A percentile compares a stretch with the other conserved stretches of the same genome.
phyloP scores from a whole-genome alignment of 2,329 filamentous ascomycete genomes.

The Pestalotiopsis fici region DNA sequence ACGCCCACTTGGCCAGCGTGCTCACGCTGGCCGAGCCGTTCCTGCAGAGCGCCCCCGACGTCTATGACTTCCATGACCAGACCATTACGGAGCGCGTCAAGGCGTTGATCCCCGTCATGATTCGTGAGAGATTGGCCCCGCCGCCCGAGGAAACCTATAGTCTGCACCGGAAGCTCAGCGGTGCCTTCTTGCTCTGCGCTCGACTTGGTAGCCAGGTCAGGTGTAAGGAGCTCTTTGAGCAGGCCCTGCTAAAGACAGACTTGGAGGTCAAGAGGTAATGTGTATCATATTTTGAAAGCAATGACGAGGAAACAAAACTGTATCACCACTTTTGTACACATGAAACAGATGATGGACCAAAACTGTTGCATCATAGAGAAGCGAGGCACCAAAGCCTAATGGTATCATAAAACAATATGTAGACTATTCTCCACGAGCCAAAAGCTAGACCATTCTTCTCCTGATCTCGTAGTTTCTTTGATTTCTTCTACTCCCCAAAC shows the following conservation, averaged over 20 bases:
- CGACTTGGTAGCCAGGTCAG: slow-evolving; percentile 78
- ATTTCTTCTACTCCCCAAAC: not conserved
- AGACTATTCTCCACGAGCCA: not conserved
- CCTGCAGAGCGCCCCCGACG: slow-evolving; percentile 68
- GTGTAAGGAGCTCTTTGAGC: slow-evolving; percentile 78
- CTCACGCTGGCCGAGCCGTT: slow-evolving; percentile 93
- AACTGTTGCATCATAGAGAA: not conserved
- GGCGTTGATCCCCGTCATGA: slow-evolving; percentile 87
- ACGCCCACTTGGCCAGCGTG: slow-evolving; percentile 87
- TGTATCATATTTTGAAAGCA: not conserved
- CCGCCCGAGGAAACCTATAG: slow-evolving; percentile 98
- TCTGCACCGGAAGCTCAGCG: slow-evolving; percentile 90
- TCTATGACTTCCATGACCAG: slow-evolving; percentile 92
- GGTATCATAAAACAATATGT: slow-evolving; percentile 6
- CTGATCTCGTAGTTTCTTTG: slow-evolving; percentile 15
- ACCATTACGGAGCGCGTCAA: slow-evolving; percentile 95
- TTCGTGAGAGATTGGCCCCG: slow-evolving; percentile 82
- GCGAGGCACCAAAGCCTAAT: not conserved
- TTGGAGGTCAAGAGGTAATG: slow-evolving; percentile 12
- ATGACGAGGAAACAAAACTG: not conserved
- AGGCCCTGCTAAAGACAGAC: slow-evolving; percentile 45
- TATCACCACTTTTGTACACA: slow-evolving; percentile 6
- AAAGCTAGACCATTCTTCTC: slow-evolving; percentile 10
- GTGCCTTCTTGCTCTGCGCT: slow-evolving; percentile 91
- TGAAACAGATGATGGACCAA: not conserved